Evolutionary conservation across 1,139 yeast species (phyloP).

Genomic region (Pichia sp.): DNA sequence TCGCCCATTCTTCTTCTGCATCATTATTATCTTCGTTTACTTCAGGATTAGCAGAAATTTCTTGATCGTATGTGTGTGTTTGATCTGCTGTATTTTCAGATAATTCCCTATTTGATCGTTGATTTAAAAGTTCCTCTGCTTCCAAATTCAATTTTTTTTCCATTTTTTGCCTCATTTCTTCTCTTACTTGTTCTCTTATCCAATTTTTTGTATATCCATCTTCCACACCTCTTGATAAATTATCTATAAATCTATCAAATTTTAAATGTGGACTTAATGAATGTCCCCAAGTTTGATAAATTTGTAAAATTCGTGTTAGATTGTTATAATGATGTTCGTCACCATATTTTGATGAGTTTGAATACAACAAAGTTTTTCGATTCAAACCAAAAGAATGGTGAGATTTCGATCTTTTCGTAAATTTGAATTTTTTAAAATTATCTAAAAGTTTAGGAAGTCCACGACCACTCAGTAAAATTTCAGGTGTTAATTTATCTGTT

Average conservation of each 20-base stretch:
- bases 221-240: conserved; percentile 20
- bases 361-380: background rate
- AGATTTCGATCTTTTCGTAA: conserved; percentile 12
- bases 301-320: conserved; percentile 24
- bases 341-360: conserved; percentile 5
- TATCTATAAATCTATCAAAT: conserved; percentile 26
- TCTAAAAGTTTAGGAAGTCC: conserved; percentile 27
- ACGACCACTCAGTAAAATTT: conserved; percentile 24
- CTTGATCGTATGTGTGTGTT: background rate
- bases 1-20: conserved; percentile 13
- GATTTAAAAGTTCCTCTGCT: no score
- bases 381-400: no score
- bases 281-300: conserved; percentile 31
- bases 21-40: background rate
- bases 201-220: conserved; percentile 17
- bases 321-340: conserved; percentile 27
- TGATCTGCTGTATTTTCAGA: no score
- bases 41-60: no score
- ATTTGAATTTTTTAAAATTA: conserved; percentile 20
- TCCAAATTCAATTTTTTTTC: conserved; percentile 3
- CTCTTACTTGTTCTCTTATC: conserved; percentile 8
- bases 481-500: conserved; percentile 25
- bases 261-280: conserved; percentile 28
- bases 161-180: conserved; percentile 16
- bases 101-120: no score